Evolutionary conservation across 2,329 filamentous ascomycete genomes (phyloP).

Genomic region (Diaporthe ilicicola): DNA sequence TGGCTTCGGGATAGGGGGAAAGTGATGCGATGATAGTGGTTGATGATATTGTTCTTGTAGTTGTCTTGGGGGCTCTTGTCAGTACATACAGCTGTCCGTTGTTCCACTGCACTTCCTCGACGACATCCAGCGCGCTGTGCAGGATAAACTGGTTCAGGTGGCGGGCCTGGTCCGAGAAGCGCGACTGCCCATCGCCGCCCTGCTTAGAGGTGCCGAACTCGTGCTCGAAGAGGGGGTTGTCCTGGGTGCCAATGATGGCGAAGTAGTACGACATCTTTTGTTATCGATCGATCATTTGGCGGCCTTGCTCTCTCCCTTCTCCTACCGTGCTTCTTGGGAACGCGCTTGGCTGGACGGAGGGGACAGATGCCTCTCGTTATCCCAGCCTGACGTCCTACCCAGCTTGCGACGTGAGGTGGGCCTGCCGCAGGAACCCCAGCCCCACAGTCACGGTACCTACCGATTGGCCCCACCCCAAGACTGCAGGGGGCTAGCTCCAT

Average conservation of each 20-base stretch:
- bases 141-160: conserved; percentile 98
- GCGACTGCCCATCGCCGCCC: conserved; percentile 89
- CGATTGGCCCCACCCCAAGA: conserved; percentile 13
- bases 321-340: not conserved
- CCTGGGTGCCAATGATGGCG: conserved; percentile 92
- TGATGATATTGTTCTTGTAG: not conserved
- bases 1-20: too few species aligned
- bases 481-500: conserved; percentile 12
- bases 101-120: conserved; percentile 96
- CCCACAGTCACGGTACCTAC: conserved; percentile 25
- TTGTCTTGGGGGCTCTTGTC: not conserved
- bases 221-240: conserved; percentile 95
- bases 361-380: not conserved
- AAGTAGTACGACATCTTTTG: conserved; percentile 95
- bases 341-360: not conserved
- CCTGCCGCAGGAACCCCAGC: not conserved
- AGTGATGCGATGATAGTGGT: conserved; percentile 31
- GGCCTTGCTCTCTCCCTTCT: not conserved
- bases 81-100: conserved; percentile 78
- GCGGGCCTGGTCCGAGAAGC: conserved; percentile 86
- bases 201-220: conserved; percentile 97
- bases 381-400: not conserved
- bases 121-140: conserved; percentile 91
- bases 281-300: conserved; percentile 41
- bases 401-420: conserved; percentile 13